These are phyloP conservation scores for Keqinozyma sinolaborantium DNA, from an alignment of 1,139 yeast species.

Conservation along the genomic window DNA sequence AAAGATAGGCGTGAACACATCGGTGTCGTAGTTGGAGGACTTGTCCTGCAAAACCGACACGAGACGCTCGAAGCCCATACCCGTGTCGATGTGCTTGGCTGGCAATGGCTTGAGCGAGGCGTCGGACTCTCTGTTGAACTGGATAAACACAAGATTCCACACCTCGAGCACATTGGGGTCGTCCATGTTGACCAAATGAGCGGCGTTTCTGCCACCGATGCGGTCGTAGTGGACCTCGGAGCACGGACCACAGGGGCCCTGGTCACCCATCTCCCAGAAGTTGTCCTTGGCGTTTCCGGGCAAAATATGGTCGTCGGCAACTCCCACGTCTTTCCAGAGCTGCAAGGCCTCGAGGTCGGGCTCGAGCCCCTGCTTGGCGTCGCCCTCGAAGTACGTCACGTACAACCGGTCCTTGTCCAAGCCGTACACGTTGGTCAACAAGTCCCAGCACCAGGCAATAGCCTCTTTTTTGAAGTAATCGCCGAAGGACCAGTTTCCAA, in stretches of 20 bases:
- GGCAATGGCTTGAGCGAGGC: conserved; percentile 81
- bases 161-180: conserved; percentile 97
- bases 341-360: conserved; percentile 93
- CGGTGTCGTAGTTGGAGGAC: conserved; percentile 92
- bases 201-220: conserved; percentile 96
- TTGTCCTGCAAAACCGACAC: conserved; percentile 92
- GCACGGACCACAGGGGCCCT: conserved; percentile 99
- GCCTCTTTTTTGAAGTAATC: conserved; percentile 97
- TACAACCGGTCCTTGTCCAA: conserved; percentile 76
- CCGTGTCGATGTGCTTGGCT: conserved; percentile 93
- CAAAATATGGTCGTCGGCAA: conserved; percentile 83
- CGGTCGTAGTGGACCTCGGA: conserved; percentile 96
- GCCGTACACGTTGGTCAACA: conserved; percentile 80
- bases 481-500: conserved; percentile 99
- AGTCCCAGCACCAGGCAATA: conserved; percentile 83
- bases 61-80: conserved; percentile 97
- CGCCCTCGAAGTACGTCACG: conserved; percentile 96
- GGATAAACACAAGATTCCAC: conserved; percentile 97
- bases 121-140: conserved; percentile 90
- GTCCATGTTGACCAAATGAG: conserved; percentile 85
- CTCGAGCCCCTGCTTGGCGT: conserved; percentile 72
- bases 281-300: conserved; percentile 91
- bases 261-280: conserved; percentile 99
- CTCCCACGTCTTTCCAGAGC: conserved; percentile 85
- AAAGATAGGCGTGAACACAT: conserved; percentile 88